phyloP scores from a whole-genome alignment of 495 filamentous ascomycete species.

The Talaromyces ruber region DNA sequence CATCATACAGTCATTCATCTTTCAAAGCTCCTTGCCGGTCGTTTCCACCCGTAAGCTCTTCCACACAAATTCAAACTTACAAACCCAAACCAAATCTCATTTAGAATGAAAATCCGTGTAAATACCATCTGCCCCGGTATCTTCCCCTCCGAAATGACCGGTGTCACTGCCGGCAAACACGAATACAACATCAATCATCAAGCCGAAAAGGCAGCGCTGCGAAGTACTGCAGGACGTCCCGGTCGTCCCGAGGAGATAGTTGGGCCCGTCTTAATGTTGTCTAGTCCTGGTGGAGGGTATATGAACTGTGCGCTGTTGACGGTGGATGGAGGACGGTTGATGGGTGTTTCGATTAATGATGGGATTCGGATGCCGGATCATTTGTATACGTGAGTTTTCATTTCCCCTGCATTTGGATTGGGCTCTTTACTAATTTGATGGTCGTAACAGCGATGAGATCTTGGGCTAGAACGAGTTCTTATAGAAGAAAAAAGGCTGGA shows the following conservation, averaged over 20 bases:
- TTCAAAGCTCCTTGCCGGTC: background rate
- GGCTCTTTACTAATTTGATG: background rate
- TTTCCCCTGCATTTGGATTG: too few relatives aligned
- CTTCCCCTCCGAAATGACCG: constrained; percentile 9
- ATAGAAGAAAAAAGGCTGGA: background rate
- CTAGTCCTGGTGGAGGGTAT: constrained; percentile 7
- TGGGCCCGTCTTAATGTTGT: background rate
- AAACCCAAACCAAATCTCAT: background rate
- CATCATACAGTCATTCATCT: background rate
- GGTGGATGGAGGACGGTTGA: constrained; percentile 10
- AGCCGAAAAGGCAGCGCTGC: constrained; percentile 7
- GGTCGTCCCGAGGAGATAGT: background rate
- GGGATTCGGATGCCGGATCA: constrained; percentile 15
- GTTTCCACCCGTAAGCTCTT: background rate
- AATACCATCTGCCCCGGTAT: constrained; percentile 54
- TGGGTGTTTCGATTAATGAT: constrained; percentile 14
- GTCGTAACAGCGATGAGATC: background rate
- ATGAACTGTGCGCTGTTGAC: constrained; percentile 8
- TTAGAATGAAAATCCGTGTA: constrained; percentile 32
- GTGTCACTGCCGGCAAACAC: constrained; percentile 5
- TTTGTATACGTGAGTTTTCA: constrained; percentile 9
- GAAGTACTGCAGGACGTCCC: constrained; percentile 4
- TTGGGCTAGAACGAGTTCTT: background rate
- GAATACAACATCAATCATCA: constrained; percentile 7
- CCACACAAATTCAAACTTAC: too few relatives aligned